Conservation (phyloP, 192 early-diverging fungal species). For the Coemansia sp. region DNA sequence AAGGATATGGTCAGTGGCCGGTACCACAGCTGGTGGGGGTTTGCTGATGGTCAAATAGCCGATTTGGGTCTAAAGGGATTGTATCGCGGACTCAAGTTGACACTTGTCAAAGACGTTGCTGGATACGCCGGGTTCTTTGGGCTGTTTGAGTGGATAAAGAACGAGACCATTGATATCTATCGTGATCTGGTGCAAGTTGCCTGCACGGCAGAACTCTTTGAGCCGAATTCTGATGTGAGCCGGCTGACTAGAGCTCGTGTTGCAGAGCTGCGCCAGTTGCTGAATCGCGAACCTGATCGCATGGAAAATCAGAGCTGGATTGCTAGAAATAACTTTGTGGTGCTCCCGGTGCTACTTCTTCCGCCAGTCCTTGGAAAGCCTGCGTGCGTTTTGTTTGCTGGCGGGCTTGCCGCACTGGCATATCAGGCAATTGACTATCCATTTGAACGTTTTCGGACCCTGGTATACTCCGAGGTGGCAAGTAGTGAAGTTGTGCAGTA, state of each 20-base stretch:
- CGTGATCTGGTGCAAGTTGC: conserved; percentile 47
- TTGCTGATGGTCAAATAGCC: conserved; percentile 57
- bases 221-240: conserved; percentile 18
- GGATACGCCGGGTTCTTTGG: conserved; percentile 78
- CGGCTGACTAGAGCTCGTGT: conserved; percentile 30
- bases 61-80: conserved; percentile 28
- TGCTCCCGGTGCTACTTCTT: conserved; percentile 40
- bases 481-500: conserved; percentile 38
- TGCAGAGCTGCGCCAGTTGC: conserved; percentile 34
- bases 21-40: conserved; percentile 66
- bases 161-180: conserved; percentile 66
- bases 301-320: conserved; percentile 40
- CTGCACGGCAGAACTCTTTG: conserved; percentile 25
- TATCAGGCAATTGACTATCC: conserved; percentile 76
- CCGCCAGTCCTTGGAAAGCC: conserved; percentile 55
- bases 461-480: conserved; percentile 67
- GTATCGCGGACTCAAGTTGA: conserved; percentile 45
- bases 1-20: conserved; percentile 69
- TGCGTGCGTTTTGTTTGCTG: conserved; percentile 59
- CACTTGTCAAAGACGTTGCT: conserved; percentile 62
- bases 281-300: conserved; percentile 25
- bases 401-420: conserved; percentile 61
- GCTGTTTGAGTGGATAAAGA: conserved; percentile 73
- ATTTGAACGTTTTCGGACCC: conserved; percentile 63
- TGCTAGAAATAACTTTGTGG: conserved; percentile 16